Evolutionary conservation across 208 protist genomes (phyloP).

Genomic region (Tetramitus jugosus): DNA sequence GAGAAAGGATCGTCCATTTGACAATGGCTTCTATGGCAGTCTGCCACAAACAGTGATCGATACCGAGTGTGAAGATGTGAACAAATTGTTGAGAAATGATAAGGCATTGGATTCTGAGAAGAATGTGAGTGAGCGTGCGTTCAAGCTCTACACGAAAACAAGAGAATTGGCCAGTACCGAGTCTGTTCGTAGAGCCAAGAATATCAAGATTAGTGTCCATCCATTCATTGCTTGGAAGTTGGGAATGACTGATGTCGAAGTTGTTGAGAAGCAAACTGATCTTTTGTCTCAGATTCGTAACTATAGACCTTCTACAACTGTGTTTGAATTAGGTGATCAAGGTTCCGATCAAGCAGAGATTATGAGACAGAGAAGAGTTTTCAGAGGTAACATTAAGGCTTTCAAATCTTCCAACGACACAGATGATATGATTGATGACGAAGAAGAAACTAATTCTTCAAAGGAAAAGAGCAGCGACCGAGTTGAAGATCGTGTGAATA

Average conservation of each 20-base stretch:
- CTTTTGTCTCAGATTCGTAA: not conserved
- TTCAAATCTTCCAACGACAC: not conserved
- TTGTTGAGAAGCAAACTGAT: not conserved
- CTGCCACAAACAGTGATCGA: not conserved
- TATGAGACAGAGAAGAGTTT: conserved; percentile 12
- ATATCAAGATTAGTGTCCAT: not conserved
- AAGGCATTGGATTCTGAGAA: not conserved
- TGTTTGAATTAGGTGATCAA: conserved; percentile 10
- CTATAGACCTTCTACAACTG: not conserved
- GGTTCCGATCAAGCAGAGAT: not conserved
- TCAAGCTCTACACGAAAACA: not conserved
- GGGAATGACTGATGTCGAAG: not conserved
- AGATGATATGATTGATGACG: not conserved
- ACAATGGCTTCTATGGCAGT: conserved; percentile 6
- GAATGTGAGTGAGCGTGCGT: not conserved
- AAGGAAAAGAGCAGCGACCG: too few species aligned
- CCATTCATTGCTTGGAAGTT: not conserved
- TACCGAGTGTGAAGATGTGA: not conserved
- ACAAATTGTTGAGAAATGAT: not conserved
- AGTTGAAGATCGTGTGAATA: too few species aligned
- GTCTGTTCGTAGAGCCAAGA: not conserved
- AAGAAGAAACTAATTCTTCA: not conserved
- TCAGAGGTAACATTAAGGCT: not conserved
- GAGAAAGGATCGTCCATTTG: not conserved
- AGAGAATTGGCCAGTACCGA: not conserved